These are phyloP conservation scores for Inonotus obliquus DNA, from an alignment of 1,284 basidiomycete genomes.

Conservation along the genomic window DNA sequence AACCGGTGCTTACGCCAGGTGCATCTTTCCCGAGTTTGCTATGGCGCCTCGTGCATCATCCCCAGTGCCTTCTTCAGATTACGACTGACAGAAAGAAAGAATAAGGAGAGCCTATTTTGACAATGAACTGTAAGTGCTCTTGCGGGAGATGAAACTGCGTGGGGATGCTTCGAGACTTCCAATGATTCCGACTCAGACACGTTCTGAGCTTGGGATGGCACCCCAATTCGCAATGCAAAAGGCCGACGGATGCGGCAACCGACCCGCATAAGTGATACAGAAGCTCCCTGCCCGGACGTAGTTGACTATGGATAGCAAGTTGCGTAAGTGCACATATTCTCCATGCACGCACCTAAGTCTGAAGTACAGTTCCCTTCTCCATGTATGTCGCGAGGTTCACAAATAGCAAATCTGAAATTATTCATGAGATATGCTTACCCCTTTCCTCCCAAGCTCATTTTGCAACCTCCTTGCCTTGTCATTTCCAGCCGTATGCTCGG, in stretches of 20 bases:
- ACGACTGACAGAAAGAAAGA: background rate
- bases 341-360: background rate
- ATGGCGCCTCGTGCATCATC: background rate
- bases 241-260: background rate
- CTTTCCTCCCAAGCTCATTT: background rate
- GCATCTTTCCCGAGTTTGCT: conserved; percentile 1
- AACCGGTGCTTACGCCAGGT: background rate
- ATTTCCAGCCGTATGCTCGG: background rate
- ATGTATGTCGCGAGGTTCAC: background rate
- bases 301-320: background rate
- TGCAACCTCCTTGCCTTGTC: background rate
- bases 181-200: background rate
- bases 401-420: background rate
- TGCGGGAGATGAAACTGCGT: background rate
- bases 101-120: background rate
- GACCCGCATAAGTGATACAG: background rate
- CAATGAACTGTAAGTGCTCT: background rate
- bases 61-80: background rate
- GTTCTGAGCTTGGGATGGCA: background rate
- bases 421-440: background rate
- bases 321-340: background rate
- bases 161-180: background rate
- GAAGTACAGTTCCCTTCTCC: background rate
- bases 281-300: background rate
- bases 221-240: background rate